Evolutionary conservation across 2,329 filamentous ascomycete species (phyloP), one percentile per base, ranked within the genome.

Genomic region (Sclerotinia borealis): DNA sequence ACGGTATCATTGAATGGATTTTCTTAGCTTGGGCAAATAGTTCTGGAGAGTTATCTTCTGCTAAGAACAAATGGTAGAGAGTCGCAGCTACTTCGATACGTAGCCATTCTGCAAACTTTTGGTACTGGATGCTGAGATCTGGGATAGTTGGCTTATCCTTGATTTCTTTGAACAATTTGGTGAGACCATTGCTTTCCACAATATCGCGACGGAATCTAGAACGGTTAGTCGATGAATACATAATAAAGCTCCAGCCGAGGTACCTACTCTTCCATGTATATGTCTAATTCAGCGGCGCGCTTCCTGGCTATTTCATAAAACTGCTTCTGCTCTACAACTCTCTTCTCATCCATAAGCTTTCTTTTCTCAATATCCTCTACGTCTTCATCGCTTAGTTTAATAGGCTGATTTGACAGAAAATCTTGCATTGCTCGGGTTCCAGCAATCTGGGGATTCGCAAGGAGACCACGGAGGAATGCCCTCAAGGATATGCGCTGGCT

Each of bases 31-130:
- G 95, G 0, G 92, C 92, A 75, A 98, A 98, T 36, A 99, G 78
- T 73, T 99, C 95, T 0, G 95, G 93, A 0, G 93, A 97, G 76
- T 99, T 99, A 77, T 99, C 95, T 75, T 99, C 95, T 7, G 95
- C 95, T 50, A 99, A 83, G 81, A 99, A 99, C 39, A 99, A 81
- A 75, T 99, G 95, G 74, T 99, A 99, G 64, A 98, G 86, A 27
- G 95, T 97, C 47, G 95, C 95, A 29, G 95, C 95, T 55, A 99
- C 88, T 78, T 99, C 95, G 72, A 99, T 99, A 45, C 95, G 88
- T 58, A 98, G 80, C 95, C 95, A 99, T 76, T 99, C 95, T 22
- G 93, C 93, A 74, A 99, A 98, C 75, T 98, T 99, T 73, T 95
- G 91, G 76, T 98, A 98, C 75, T 98, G 93, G 13, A 96, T 88